Conservation (phyloP, 2,329 filamentous ascomycete species). For the Botrytis sinoallii region DNA sequence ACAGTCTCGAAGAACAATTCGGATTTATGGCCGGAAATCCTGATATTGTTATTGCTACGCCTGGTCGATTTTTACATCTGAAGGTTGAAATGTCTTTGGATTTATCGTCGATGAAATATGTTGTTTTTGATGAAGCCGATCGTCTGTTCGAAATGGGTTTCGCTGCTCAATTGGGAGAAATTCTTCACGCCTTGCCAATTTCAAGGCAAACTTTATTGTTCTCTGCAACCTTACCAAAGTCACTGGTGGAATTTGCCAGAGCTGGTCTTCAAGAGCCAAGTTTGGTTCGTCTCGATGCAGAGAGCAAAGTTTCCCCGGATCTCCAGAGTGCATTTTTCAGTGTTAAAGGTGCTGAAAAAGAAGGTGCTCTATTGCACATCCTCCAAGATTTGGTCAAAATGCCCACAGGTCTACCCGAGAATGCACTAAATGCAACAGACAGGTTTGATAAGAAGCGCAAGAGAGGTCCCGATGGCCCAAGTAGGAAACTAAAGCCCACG, state of each 20-base stretch:
- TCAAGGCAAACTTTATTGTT: constrained; percentile 90
- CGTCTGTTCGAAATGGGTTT: constrained; percentile 99
- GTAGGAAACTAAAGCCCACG: constrained; percentile 68
- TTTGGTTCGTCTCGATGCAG: constrained; percentile 84
- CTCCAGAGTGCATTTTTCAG: constrained; percentile 95
- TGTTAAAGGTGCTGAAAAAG: constrained; percentile 89
- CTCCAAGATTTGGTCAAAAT: constrained; percentile 91
- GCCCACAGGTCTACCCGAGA: constrained; percentile 64
- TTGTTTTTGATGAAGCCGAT: constrained; percentile 97
- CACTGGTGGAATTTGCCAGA: constrained; percentile 90
- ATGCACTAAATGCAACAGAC: constrained; percentile 38
- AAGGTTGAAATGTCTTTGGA: constrained; percentile 96
- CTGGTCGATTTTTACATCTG: constrained; percentile 91
- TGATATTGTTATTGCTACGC: constrained; percentile 95
- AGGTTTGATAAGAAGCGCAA: constrained; percentile 67
- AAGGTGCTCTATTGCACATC: constrained; percentile 85
- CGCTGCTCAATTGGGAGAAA: constrained; percentile 86
- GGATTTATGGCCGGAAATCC: constrained; percentile 89
- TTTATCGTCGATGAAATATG: constrained; percentile 85
- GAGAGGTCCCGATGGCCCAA: constrained; percentile 52
- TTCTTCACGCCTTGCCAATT: constrained; percentile 80
- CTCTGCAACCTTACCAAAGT: constrained; percentile 91
- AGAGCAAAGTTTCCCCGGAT: constrained; percentile 94
- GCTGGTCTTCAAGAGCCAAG: constrained; percentile 91
- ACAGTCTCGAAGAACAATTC: constrained; percentile 95